Base-by-base conservation (phyloP, 176 grass and related monocot genomes). In the Carex kokanica region DNA sequence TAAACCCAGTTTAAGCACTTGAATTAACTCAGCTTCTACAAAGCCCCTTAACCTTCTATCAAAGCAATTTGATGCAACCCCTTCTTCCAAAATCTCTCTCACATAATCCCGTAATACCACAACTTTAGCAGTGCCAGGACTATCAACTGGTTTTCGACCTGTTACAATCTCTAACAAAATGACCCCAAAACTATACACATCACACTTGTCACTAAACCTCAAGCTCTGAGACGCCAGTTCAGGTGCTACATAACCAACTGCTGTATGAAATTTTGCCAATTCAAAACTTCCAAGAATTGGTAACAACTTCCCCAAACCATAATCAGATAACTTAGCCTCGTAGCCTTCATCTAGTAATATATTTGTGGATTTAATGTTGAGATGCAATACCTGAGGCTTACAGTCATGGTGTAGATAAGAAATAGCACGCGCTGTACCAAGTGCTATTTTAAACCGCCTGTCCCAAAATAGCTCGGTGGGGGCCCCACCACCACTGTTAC, bases 311-410 rank as follows among this genome's bases (percentile, higher is more conserved):
- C 78, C 83, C 88, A 99, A 85, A 63, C 96, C 96, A 90, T 95
- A 99, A 79, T 99, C 96, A 59, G 93, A 90, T 78, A 99, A 34
- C 83, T 99, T 99, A 45, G 89, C 89, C 86, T 99, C 96, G 14
- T 90, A 99, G 43, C 80, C 71, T 84, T 88, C 88, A 89, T 93
- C 89, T 58, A 99, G 74, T 82, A 99, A 82, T 83, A 99, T 89
- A 88, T 99, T 99, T 49, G 93, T 93, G 12, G 93, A 99, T 90
- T 99, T 99, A 80, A 99, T 91, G 78, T 99, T 99, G 36, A 99
- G 91, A 83, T 99, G 96, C 83, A 99, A 78, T 56, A 99, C 84
- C 77, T 99, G 96, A 57, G 96, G 96, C 6, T 60, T 86, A 82
- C 93, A 99, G 56, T 99, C 96, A 84, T 99, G 91, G 86, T 99